phyloP scores from a whole-genome alignment of 768 basidiomycete species.

The Suillus luteus region DNA sequence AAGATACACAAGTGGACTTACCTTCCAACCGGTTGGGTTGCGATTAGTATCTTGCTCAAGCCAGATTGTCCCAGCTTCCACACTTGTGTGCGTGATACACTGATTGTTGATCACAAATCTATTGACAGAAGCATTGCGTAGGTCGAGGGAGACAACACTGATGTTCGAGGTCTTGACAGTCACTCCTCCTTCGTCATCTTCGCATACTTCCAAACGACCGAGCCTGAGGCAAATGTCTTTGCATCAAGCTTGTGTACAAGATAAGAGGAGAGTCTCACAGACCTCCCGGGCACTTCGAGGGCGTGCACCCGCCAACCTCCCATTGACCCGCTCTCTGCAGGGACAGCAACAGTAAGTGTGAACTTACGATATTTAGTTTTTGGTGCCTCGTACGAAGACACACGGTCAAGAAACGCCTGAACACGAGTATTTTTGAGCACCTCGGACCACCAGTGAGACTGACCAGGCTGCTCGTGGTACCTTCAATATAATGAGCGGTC shows the following conservation, averaged over 20 bases:
- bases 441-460: constrained; percentile 71
- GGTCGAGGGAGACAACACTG: constrained; percentile 25
- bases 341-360: constrained; percentile 72
- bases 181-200: constrained; percentile 10
- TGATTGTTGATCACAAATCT: constrained; percentile 20
- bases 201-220: constrained; percentile 9
- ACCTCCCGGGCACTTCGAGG: constrained; percentile 71
- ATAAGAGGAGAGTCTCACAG: constrained; percentile 18
- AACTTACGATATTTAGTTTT: constrained; percentile 37
- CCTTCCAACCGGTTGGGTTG: constrained; percentile 6
- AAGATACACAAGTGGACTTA: background rate
- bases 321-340: constrained; percentile 67
- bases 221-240: background rate
- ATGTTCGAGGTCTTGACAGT: constrained; percentile 30
- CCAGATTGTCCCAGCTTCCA: constrained; percentile 9
- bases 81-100: background rate
- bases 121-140: constrained; percentile 1
- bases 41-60: constrained; percentile 13
- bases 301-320: constrained; percentile 69
- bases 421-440: constrained; percentile 59
- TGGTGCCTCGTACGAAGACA: constrained; percentile 11
- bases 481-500: constrained; percentile 33
- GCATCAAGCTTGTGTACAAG: background rate
- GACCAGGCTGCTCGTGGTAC: constrained; percentile 59
- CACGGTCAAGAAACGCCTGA: constrained; percentile 52